Evolutionary conservation across 140 eudicot species (phyloP).

Genomic region (Erigeron philadelphicus): DNA sequence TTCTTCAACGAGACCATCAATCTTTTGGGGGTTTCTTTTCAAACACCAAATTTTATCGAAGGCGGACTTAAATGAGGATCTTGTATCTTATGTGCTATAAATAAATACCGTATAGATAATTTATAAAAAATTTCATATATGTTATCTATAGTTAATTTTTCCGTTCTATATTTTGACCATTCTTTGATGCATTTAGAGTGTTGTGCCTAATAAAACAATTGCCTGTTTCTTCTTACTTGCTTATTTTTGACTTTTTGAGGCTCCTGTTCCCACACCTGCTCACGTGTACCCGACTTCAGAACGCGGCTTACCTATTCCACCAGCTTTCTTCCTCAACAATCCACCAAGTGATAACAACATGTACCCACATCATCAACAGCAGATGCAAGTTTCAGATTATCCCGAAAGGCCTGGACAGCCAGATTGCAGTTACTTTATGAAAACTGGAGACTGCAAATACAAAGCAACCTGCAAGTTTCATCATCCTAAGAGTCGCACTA

Average conservation of each 20-base stretch:
- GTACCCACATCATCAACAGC: constrained; percentile 42
- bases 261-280: constrained; percentile 33
- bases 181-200: not conserved
- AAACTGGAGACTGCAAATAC: constrained; percentile 84
- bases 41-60: too few species aligned
- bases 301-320: constrained; percentile 63
- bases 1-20: too few species aligned
- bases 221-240: constrained; percentile 22
- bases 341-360: constrained; percentile 39
- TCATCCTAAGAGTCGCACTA: constrained; percentile 57
- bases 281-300: constrained; percentile 49
- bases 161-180: not conserved
- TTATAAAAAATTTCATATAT: not conserved
- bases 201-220: not conserved
- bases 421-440: constrained; percentile 78
- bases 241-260: constrained; percentile 38
- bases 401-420: constrained; percentile 97
- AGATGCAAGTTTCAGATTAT: constrained; percentile 44
- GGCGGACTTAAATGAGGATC: too few species aligned
- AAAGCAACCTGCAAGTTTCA: constrained; percentile 67
- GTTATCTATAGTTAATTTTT: not conserved
- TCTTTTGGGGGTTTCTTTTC: too few species aligned
- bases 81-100: too few species aligned
- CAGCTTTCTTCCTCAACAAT: constrained; percentile 62
- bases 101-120: too few species aligned